phyloP scores from a whole-genome alignment of 345 rosid species.

The Melastoma malabathricum region DNA sequence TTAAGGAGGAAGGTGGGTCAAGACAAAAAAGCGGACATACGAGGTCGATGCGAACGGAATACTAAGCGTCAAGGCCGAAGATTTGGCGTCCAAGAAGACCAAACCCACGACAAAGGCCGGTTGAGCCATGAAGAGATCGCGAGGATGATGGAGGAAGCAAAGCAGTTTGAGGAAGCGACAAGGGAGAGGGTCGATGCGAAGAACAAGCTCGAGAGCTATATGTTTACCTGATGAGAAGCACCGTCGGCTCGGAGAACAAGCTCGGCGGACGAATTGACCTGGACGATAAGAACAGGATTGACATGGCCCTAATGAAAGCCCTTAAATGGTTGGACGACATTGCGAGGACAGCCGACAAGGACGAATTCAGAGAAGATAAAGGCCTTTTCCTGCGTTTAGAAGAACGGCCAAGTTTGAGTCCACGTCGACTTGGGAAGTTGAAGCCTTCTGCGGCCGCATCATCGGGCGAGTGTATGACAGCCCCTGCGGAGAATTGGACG shows the following conservation, averaged over 20 bases:
- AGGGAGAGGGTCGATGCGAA: constrained; percentile 40
- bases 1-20: too few species aligned
- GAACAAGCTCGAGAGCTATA: constrained; percentile 44
- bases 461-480: too few species aligned
- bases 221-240: constrained; percentile 35
- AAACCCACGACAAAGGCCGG: constrained; percentile 34
- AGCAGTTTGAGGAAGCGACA: constrained; percentile 34
- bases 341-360: constrained; percentile 28
- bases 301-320: constrained; percentile 25
- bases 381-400: too few species aligned
- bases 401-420: too few species aligned
- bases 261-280: constrained; percentile 27
- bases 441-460: too few species aligned
- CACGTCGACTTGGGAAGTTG: too few species aligned
- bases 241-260: constrained; percentile 26
- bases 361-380: constrained; percentile 41
- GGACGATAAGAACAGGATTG: constrained; percentile 41
- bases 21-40: too few species aligned
- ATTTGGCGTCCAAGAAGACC: constrained; percentile 34
- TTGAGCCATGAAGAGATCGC: constrained; percentile 47
- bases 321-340: constrained; percentile 50
- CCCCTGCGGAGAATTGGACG: too few species aligned
- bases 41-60: constrained; percentile 43
- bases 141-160: constrained; percentile 44
- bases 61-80: constrained; percentile 40